These are phyloP conservation scores for Hymenoscyphus salicellus DNA, from an alignment of 2,329 filamentous ascomycete species.

Conservation along the genomic window DNA sequence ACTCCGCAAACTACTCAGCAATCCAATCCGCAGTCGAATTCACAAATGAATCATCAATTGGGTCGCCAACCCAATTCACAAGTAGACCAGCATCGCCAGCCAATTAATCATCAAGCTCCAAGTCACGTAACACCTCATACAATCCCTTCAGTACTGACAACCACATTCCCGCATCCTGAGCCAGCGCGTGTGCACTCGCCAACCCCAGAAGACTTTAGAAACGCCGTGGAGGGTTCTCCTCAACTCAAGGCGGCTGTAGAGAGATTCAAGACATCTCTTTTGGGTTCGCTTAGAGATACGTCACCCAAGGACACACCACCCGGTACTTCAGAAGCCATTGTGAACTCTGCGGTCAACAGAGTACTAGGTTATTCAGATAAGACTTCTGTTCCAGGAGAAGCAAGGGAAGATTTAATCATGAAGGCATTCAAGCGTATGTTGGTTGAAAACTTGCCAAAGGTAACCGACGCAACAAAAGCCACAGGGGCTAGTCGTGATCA, in stretches of 20 bases:
- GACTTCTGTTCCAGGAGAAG: slow-evolving; percentile 24
- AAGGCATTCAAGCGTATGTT: slow-evolving; percentile 29
- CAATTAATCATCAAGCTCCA: slow-evolving; percentile 12
- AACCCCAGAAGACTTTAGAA: not conserved
- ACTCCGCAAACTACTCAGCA: not conserved
- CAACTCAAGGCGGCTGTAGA: slow-evolving; percentile 19
- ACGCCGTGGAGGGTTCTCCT: not conserved
- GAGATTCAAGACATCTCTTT: slow-evolving; percentile 29
- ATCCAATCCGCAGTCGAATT: slow-evolving; percentile 1
- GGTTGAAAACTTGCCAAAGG: slow-evolving; percentile 21
- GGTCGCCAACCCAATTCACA: slow-evolving; percentile 7
- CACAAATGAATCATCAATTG: not conserved
- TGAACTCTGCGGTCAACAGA: slow-evolving; percentile 34
- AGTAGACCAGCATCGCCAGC: not conserved
- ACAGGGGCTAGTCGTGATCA: slow-evolving; percentile 11
- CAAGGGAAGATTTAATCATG: slow-evolving; percentile 30
- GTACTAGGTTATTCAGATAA: slow-evolving; percentile 29
- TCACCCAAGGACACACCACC: slow-evolving; percentile 12
- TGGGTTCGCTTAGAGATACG: slow-evolving; percentile 5
- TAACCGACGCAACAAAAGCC: slow-evolving; percentile 17
- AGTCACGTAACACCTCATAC: slow-evolving; percentile 1
- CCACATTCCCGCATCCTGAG: slow-evolving; percentile 12
- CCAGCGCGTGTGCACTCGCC: slow-evolving; percentile 13
- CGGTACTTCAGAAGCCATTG: slow-evolving; percentile 29
- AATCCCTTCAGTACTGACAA: slow-evolving; percentile 5